Evolutionary conservation across 768 basidiomycete genomes (phyloP).

Genomic region (Asterophora parasitica): DNA sequence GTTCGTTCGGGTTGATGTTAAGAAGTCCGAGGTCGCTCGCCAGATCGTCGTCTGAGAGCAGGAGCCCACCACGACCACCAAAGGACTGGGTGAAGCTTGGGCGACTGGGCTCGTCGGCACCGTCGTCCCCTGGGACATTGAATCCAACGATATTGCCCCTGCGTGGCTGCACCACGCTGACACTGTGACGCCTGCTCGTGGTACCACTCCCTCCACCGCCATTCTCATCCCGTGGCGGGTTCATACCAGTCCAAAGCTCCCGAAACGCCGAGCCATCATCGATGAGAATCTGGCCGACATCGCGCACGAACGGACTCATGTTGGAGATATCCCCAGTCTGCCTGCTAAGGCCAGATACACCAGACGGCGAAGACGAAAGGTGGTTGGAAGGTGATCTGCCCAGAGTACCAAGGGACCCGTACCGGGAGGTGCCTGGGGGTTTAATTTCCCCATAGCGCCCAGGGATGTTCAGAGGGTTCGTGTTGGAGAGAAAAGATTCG

Average conservation of each 20-base stretch:
- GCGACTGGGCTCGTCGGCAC: slow-evolving; percentile 27
- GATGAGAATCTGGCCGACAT: slow-evolving; percentile 72
- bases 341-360: slow-evolving; percentile 34
- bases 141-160: slow-evolving; percentile 65
- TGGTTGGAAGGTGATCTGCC: slow-evolving; percentile 54
- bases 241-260: slow-evolving; percentile 72
- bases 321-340: slow-evolving; percentile 57
- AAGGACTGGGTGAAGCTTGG: slow-evolving; percentile 28
- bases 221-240: slow-evolving; percentile 58
- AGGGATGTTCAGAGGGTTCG: slow-evolving; percentile 56
- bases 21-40: slow-evolving; percentile 65
- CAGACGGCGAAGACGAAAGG: slow-evolving; percentile 43
- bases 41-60: slow-evolving; percentile 78
- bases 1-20: slow-evolving; percentile 46
- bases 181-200: slow-evolving; percentile 78
- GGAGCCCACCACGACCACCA: slow-evolving; percentile 51
- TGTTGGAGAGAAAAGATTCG: slow-evolving; percentile 51
- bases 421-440: slow-evolving; percentile 58
- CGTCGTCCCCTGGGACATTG: slow-evolving; percentile 49
- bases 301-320: slow-evolving; percentile 82
- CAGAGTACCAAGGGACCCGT: slow-evolving; percentile 54
- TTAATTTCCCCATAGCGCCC: slow-evolving; percentile 58
- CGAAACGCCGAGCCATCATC: slow-evolving; percentile 71
- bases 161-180: slow-evolving; percentile 76
- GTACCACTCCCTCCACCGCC: slow-evolving; percentile 69